Percentiles rank a stretch among this genome's conserved stretches.
Evolutionary conservation across 1,139 yeast species (phyloP).

Genomic region (Saccharomyces hybrid): DNA sequence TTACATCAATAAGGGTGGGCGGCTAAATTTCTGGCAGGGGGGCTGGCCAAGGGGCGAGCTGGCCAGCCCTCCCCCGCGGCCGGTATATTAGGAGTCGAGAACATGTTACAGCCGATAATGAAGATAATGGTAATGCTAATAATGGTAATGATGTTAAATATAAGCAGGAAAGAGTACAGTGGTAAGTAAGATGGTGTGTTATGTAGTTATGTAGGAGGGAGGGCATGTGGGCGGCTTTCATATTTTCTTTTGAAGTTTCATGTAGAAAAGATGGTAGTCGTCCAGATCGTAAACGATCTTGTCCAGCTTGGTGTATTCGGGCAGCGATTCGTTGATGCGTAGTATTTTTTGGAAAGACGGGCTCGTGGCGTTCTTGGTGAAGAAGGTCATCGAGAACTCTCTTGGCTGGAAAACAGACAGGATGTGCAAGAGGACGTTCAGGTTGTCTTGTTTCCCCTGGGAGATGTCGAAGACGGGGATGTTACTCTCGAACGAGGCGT

Average conservation of each 20-base stretch:
- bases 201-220: background rate
- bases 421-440: conserved; percentile 49
- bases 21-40: background rate
- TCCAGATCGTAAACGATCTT: conserved; percentile 64
- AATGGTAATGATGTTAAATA: background rate
- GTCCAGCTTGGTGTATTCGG: conserved; percentile 60
- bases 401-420: conserved; percentile 65
- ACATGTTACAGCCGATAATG: background rate
- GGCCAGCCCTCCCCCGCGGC: background rate
- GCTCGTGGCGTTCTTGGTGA: conserved; percentile 25
- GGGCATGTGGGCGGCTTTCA: background rate
- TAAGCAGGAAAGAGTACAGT: background rate
- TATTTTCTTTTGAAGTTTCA: conserved; percentile 27
- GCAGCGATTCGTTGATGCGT: conserved; percentile 31
- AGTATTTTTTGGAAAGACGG: conserved; percentile 37
- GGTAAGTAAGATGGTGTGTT: background rate
- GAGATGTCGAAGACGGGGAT: conserved; percentile 42
- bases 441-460: conserved; percentile 31
- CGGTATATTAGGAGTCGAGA: background rate
- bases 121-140: background rate
- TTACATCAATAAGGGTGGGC: conserved; percentile 2
- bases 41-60: background rate
- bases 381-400: conserved; percentile 67
- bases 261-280: conserved; percentile 42
- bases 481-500: conserved; percentile 92